Evolutionary conservation across 352 stramenopile genomes (phyloP).

Genomic region (Thraustochytrium striatum): DNA sequence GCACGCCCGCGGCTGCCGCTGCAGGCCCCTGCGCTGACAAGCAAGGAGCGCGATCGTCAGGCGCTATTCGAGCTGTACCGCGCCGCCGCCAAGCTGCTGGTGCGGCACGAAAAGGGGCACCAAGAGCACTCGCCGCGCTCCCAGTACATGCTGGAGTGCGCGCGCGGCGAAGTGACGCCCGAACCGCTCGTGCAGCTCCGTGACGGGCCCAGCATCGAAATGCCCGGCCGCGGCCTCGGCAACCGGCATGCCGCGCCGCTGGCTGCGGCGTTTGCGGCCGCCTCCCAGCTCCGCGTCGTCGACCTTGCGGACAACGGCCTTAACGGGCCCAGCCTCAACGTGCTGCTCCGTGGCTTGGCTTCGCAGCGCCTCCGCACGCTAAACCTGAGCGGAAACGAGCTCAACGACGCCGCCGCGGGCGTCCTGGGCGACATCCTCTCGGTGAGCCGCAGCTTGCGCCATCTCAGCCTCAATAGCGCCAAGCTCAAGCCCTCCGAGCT

Average conservation of each 20-base stretch:
- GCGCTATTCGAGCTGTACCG: too few relatives aligned
- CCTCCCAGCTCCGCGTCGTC: neutral
- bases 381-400: neutral
- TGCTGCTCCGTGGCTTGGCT: neutral
- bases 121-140: too few relatives aligned
- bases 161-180: too few relatives aligned
- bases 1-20: too few relatives aligned
- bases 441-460: neutral
- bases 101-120: too few relatives aligned
- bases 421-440: neutral
- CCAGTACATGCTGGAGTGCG: too few relatives aligned
- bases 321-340: neutral
- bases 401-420: neutral
- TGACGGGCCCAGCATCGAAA: too few relatives aligned
- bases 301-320: constrained; percentile 25
- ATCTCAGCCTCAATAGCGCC: neutral
- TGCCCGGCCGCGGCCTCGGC: constrained; percentile 16
- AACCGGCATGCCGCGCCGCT: neutral
- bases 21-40: too few relatives aligned
- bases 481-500: neutral
- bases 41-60: too few relatives aligned
- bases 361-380: neutral
- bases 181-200: too few relatives aligned
- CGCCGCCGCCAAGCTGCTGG: too few relatives aligned
- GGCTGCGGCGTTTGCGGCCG: neutral